A percentile compares a stretch with the other conserved stretches of the same genome.
These are phyloP conservation scores for Candolleomyces efflorescens DNA, from an alignment of 768 basidiomycete genomes.

Conservation along the genomic window DNA sequence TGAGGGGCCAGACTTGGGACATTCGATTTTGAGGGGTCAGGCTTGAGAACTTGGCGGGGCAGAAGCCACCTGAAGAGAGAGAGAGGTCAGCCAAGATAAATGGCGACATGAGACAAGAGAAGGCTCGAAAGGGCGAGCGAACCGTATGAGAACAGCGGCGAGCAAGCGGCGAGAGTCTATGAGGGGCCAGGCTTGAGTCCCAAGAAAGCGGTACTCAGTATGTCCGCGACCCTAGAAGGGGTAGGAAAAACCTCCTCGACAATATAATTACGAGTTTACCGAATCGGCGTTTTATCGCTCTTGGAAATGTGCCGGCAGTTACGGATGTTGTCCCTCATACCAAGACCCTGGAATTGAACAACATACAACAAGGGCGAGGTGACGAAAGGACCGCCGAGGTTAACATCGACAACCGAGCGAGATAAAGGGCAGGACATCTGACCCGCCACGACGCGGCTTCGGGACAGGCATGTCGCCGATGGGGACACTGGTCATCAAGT, in stretches of 20 bases:
- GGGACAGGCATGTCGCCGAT: conserved; percentile 28
- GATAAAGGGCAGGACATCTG: conserved; percentile 25
- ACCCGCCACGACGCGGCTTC: conserved; percentile 16
- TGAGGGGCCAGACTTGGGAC: neutral
- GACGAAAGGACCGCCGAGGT: conserved; percentile 24
- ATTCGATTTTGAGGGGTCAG: conserved; percentile 22
- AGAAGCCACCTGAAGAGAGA: neutral
- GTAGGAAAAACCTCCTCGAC: conserved; percentile 22
- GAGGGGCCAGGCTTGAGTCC: neutral
- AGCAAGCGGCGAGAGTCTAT: neutral
- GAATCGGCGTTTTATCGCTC: conserved; percentile 7
- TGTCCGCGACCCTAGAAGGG: conserved; percentile 17
- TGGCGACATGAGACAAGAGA: neutral
- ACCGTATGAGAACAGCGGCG: too few relatives aligned
- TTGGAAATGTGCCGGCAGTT: conserved; percentile 27
- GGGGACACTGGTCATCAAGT: conserved; percentile 27
- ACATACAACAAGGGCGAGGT: conserved; percentile 24
- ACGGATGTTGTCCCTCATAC: conserved; percentile 18
- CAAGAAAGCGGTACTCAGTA: conserved; percentile 18
- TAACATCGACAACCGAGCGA: conserved; percentile 8
- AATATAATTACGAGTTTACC: conserved; percentile 21
- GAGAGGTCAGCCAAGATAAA: neutral
- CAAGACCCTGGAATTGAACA: conserved; percentile 19
- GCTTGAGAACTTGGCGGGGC: conserved; percentile 19
- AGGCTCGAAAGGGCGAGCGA: too few relatives aligned